Evolutionary conservation across 805 yeast species (phyloP), one percentile per base, ranked within the genome.

Genomic region (Wickerhamiella qilinensis): DNA sequence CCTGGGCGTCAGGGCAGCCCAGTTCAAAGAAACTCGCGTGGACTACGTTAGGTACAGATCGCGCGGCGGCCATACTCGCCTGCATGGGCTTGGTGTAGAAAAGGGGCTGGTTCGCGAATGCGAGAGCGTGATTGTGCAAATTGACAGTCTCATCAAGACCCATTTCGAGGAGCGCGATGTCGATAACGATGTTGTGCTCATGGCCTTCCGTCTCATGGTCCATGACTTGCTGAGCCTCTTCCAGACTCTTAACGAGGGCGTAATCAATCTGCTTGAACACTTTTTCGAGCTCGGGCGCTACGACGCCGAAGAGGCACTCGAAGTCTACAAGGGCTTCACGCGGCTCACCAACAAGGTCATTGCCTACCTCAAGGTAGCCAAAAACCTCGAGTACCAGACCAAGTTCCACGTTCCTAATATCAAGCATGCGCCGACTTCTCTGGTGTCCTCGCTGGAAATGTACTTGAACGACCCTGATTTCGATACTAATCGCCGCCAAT

Each of bases 341-440:
- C 77, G 74, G 43, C 74, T 84, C 54, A 91, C 97, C 2, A 75
- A 76, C 38, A 77, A 75, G 53, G 97, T 88, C 8, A 91, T 91
- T 21, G 77, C 76, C 48, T 91, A 80, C 57, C 67, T 91, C 51
- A 74, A 93, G 50, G 75, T 79, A 14, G 98, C 97, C 3, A 88
- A 91, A 54, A 84, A 79, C 55, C 65, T 83, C 46, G 94, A 83
- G 58, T 73, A 75, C 53, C 73, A 85, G 11, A 85, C 96, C 2
- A 85, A 85, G 51, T 64, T 88, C 46, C 86, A 78, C 51, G 94
- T 91, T 25, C 98, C 98, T 28, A 86, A 94, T 12, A 86, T 91
- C 44, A 83, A 83, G 55, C 98, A 91, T 59, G 97, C 97, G 1
- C 96, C 96, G 18, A 86, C 96, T 2, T 91, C 94, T 20, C 67